Percentiles rank a stretch among this genome's conserved stretches.
Conservation (phyloP, 306 rosid species). For the Datisca glomerata region DNA sequence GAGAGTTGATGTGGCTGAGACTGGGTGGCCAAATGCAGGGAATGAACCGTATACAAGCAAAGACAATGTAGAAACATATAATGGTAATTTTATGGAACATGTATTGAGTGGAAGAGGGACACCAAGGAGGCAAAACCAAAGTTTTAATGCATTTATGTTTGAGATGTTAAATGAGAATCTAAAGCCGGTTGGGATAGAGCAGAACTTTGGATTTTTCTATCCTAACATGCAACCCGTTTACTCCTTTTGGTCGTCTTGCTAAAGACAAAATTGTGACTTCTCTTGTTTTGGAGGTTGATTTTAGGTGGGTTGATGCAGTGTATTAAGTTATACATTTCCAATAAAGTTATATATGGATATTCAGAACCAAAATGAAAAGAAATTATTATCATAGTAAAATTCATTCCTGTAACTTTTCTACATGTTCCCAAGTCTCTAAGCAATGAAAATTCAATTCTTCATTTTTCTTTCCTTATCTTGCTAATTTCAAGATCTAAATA, state of each 20-base stretch:
- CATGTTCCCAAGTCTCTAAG: too few species aligned
- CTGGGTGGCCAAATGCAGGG: constrained; percentile 34
- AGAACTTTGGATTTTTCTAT: constrained; percentile 26
- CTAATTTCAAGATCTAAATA: too few species aligned
- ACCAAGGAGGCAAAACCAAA: constrained; percentile 15
- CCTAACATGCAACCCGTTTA: constrained; percentile 30
- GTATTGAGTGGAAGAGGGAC: constrained; percentile 13
- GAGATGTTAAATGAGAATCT: constrained; percentile 34
- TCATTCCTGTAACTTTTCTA: too few species aligned
- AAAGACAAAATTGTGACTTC: too few species aligned
- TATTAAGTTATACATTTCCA: too few species aligned
- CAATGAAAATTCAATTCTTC: too few species aligned
- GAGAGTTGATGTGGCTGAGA: constrained; percentile 17
- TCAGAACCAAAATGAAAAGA: too few species aligned
- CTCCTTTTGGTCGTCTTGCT: constrained; percentile 12
- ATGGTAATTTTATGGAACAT: constrained; percentile 16
- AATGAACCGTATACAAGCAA: constrained; percentile 16
- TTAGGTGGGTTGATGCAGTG: too few species aligned
- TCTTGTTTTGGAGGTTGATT: too few species aligned
- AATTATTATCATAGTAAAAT: too few species aligned
- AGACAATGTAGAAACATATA: constrained; percentile 14
- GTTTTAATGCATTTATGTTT: constrained; percentile 17
- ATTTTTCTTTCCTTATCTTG: too few species aligned
- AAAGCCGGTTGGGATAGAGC: constrained; percentile 23
- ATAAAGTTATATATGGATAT: too few species aligned